Base-by-base conservation (phyloP, 768 basidiomycete species). In the Nidularia sp. region DNA sequence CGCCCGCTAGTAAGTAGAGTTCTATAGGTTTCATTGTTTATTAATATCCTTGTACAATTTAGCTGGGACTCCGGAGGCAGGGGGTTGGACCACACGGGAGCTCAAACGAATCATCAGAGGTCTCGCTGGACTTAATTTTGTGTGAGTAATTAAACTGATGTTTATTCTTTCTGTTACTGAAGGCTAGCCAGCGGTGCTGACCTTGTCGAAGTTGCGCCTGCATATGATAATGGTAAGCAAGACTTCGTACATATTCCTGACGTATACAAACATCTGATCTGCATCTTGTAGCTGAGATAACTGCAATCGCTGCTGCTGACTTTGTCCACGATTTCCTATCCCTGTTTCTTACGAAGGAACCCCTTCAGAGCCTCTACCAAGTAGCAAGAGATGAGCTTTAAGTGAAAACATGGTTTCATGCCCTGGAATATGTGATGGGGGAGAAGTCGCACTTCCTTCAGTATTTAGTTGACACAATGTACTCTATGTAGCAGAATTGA, bases 51-150 rank as follows among this genome's bases (percentile, higher is more conserved):
- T 54, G 45, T 41, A 15, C 49, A 55, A 43, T 51, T 3, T 60
- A 90, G 86, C 91, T 52, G 89, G 90, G 10, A 92, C 90, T 1
- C 90, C 90, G 10, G 90, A 93, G 65, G 76, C 85, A 2, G 90
- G 90, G 33, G 90, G 90, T 9, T 91, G 88, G 89, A 90, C 90
- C 2, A 85, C 81, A 15, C 81, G 90, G 46, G 90, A 92, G 67
- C 74, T 90, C 41, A 90, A 91, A 60, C 79, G 87, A 34, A 88
- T 91, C 58, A 74, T 92, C 48, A 81, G 91, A 53, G 90, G 91
- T 10, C 74, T 93, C 9, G 80, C 80, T 1, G 89, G 89, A 4
- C 70, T 93, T 34, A 90, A 91, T 63, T 84, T 91, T 52, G 83
- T 92, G 89, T 90, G 70, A 45, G 84, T 60, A 15, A 33, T 42